Conservation (phyloP, 2,329 filamentous ascomycete genomes). For the Aspergillus quadricinctus region DNA sequence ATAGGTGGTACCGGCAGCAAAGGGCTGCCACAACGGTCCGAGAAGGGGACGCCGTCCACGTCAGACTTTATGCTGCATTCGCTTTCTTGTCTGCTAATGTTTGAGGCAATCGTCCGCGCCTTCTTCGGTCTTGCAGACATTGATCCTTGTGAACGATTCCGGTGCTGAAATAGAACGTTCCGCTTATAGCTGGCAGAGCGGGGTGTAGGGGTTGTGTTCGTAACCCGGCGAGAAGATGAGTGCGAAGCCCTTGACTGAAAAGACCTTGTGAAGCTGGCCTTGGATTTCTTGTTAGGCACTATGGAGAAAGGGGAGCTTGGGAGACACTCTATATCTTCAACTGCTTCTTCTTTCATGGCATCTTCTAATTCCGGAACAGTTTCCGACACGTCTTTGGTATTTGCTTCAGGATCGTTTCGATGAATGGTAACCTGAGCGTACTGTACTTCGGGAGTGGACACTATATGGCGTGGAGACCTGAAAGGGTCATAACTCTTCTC, state of each 20-base stretch:
- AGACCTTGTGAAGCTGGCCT: slow-evolving; percentile 31
- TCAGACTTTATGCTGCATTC: slow-evolving; percentile 19
- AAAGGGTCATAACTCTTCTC: slow-evolving; percentile 79
- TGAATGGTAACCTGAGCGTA: slow-evolving; percentile 68
- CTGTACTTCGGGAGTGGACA: slow-evolving; percentile 49
- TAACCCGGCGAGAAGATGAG: slow-evolving; percentile 42
- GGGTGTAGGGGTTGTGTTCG: slow-evolving; percentile 30
- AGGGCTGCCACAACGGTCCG: slow-evolving; percentile 32
- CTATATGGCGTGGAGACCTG: slow-evolving; percentile 60
- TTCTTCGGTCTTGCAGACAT: slow-evolving; percentile 19
- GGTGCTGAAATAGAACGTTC: slow-evolving; percentile 60
- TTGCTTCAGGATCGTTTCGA: slow-evolving; percentile 35
- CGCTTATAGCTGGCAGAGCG: slow-evolving; percentile 54
- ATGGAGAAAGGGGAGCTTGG: slow-evolving; percentile 29
- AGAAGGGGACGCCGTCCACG: slow-evolving; percentile 15
- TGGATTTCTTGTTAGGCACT: slow-evolving; percentile 29
- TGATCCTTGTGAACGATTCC: slow-evolving; percentile 35
- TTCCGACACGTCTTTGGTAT: slow-evolving; percentile 8
- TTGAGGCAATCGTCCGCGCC: slow-evolving; percentile 11
- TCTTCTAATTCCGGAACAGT: slow-evolving; percentile 12
- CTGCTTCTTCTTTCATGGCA: slow-evolving; percentile 14
- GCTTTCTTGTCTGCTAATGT: slow-evolving; percentile 21
- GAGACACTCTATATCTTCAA: slow-evolving; percentile 8
- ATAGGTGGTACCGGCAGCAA: slow-evolving; percentile 38
- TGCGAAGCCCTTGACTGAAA: slow-evolving; percentile 46